Evolutionary conservation across 2,329 filamentous ascomycete species (phyloP), one percentile per base, ranked within the genome.

Genomic region (Paracoccidioides lutzii): DNA sequence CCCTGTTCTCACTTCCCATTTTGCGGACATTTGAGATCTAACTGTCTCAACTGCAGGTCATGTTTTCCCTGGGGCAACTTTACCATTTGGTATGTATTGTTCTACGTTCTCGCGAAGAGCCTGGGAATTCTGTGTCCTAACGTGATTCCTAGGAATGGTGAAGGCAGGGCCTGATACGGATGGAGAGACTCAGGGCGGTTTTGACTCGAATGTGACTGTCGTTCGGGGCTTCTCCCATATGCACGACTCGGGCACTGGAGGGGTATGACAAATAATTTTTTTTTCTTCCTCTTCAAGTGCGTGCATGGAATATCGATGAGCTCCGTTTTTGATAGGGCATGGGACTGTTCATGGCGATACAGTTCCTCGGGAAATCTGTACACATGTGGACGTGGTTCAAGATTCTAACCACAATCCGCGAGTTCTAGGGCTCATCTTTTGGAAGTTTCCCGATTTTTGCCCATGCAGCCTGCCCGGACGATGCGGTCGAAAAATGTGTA

Each of bases 401-500:
- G 52, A 38, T 43, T 37, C 12, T 38, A 30, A 42, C 38, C 2
- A 10, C 32, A 15, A 9, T 46, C 55, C 37, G 63, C 62, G 12
- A 58, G 68, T 9, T 64, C 69, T 32, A 66, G 68, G 60, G 70
- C 0, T 80, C 84, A 0, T 87, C 82, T 3, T 70, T 88, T 14
- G 86, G 85, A 12, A 88, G 87, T 64, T 89, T 89, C 54, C 82
- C 86, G 0, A 72, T 89, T 1, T 88, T 89, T 59, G 77, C 84
- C 0, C 84, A 87, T 59, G 71, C 78, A 3, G 73, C 75, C 43
- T 89, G 85, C 59, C 74, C 78, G 0, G 76, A 73, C 12, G 79
- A 85, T 58, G 77, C 82, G 42, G 68, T 88, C 54, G 74, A 87
- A 62, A 72, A 73, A 6, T 88, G 85, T 66, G 73, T 71, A 10